phyloP scores from a whole-genome alignment of 768 basidiomycete genomes.

The Psilocybe cyanescens region DNA sequence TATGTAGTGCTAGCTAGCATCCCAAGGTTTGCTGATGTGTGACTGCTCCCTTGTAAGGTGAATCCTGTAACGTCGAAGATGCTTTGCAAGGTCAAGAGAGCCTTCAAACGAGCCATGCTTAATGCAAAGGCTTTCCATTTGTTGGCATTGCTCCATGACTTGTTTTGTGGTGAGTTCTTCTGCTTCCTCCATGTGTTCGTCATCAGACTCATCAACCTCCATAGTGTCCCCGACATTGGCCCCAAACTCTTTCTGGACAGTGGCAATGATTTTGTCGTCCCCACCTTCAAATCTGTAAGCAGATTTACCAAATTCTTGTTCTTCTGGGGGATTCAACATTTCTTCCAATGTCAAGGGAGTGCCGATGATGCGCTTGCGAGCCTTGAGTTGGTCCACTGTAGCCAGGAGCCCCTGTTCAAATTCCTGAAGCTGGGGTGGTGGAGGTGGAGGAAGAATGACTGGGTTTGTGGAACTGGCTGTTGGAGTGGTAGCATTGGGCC shows the following conservation, averaged over 20 bases:
- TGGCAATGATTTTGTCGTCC: neutral
- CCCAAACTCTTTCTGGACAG: neutral
- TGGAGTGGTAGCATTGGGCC: neutral
- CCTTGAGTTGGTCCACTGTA: neutral
- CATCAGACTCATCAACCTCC: neutral
- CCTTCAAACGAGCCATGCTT: neutral
- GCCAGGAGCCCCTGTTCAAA: neutral
- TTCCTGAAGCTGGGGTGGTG: neutral
- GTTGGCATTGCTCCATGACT: neutral
- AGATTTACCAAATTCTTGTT: slow-evolving; percentile 1
- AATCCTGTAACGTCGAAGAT: neutral
- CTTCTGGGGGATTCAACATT: slow-evolving; percentile 2
- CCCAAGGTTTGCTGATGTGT: too few species aligned
- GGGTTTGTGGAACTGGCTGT: neutral
- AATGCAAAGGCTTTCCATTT: neutral
- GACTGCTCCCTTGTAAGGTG: neutral
- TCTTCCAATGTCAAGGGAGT: neutral
- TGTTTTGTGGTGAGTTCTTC: neutral
- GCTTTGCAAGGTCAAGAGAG: neutral
- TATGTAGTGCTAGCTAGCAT: too few species aligned
- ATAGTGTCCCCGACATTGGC: neutral
- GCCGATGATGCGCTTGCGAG: neutral
- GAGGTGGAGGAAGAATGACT: neutral
- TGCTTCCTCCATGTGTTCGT: neutral
- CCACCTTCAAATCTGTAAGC: neutral